A percentile compares a stretch with the other conserved stretches of the same genome.
Conservation (phyloP, 106 monocot species). For the Xerophyta viscosa region DNA sequence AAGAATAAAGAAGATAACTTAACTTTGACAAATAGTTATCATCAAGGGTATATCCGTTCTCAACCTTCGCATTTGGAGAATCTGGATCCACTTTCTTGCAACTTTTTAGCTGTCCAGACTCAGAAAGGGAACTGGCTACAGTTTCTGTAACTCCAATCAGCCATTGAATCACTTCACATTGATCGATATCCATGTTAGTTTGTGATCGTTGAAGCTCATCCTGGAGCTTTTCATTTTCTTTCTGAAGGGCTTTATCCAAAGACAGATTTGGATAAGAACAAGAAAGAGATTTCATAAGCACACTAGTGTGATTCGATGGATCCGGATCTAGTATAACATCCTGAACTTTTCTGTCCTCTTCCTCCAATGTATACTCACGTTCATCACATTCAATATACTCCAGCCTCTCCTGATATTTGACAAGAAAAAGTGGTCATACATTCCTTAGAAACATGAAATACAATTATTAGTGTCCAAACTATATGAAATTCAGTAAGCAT, state of each 20-base stretch:
- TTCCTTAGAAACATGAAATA: too few relatives aligned
- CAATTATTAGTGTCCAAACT: too few relatives aligned
- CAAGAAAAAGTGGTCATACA: too few relatives aligned
- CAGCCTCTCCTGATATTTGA: conserved; percentile 43
- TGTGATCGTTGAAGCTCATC: conserved; percentile 63
- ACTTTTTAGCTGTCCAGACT: conserved; percentile 5
- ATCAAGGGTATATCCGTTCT: conserved; percentile 20
- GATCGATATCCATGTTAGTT: conserved; percentile 52
- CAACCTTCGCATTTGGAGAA: conserved; percentile 23
- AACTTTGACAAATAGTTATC: conserved; percentile 52
- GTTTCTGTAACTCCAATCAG: conserved; percentile 73
- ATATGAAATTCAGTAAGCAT: too few relatives aligned
- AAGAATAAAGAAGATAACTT: too few relatives aligned
- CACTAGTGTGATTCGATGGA: conserved; percentile 31
- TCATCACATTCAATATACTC: conserved; percentile 59
- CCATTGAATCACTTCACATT: conserved; percentile 85
- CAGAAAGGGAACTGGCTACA: conserved; percentile 39
- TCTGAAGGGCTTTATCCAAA: conserved; percentile 53
- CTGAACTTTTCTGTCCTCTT: conserved; percentile 55
- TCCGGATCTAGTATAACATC: conserved; percentile 50
- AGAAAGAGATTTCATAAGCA: conserved; percentile 60
- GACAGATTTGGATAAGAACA: conserved; percentile 61
- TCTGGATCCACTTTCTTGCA: conserved; percentile 25
- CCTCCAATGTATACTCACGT: conserved; percentile 62
- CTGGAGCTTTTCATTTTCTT: conserved; percentile 69